A percentile compares a stretch with the other conserved stretches of the same genome.
phyloP scores from a whole-genome alignment of 2,329 filamentous ascomycete genomes.

The Penicillium decumbens region DNA sequence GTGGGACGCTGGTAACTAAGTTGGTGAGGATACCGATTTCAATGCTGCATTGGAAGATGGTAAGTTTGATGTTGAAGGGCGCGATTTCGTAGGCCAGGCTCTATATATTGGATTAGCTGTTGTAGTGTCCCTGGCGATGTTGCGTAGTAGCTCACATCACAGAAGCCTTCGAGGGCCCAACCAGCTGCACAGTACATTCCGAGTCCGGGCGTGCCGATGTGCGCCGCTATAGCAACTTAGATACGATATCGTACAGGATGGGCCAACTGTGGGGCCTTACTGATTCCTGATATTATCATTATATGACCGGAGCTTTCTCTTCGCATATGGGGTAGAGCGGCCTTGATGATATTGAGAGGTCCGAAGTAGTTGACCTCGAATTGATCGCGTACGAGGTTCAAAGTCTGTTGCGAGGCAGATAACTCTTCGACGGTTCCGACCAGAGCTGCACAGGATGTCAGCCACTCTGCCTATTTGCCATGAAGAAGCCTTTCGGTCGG shows the following conservation, averaged over 20 bases:
- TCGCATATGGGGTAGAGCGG: constrained; percentile 73
- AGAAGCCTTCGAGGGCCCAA: constrained; percentile 94
- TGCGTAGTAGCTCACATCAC: constrained; percentile 56
- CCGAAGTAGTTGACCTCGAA: constrained; percentile 95
- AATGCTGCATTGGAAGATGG: constrained; percentile 91
- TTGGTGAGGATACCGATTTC: constrained; percentile 86
- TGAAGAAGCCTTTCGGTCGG: neutral
- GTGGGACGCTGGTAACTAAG: constrained; percentile 76
- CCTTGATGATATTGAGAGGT: constrained; percentile 92
- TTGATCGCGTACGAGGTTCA: constrained; percentile 78
- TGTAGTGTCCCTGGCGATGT: neutral
- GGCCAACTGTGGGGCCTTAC: constrained; percentile 29
- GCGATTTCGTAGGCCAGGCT: constrained; percentile 91
- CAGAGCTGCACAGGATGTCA: constrained; percentile 54
- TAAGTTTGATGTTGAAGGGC: constrained; percentile 94
- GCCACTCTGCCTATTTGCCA: neutral
- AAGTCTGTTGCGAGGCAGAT: constrained; percentile 64
- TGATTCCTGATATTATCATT: constrained; percentile 82
- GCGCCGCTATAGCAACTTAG: constrained; percentile 55
- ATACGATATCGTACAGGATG: neutral
- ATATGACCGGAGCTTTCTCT: constrained; percentile 81
- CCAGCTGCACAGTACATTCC: constrained; percentile 87
- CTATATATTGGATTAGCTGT: constrained; percentile 28
- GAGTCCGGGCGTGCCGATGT: constrained; percentile 87
- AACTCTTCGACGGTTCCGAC: constrained; percentile 90